These are phyloP conservation scores for Xylariaceae sp. DNA, from an alignment of 2,329 filamentous ascomycete genomes.

Conservation along the genomic window DNA sequence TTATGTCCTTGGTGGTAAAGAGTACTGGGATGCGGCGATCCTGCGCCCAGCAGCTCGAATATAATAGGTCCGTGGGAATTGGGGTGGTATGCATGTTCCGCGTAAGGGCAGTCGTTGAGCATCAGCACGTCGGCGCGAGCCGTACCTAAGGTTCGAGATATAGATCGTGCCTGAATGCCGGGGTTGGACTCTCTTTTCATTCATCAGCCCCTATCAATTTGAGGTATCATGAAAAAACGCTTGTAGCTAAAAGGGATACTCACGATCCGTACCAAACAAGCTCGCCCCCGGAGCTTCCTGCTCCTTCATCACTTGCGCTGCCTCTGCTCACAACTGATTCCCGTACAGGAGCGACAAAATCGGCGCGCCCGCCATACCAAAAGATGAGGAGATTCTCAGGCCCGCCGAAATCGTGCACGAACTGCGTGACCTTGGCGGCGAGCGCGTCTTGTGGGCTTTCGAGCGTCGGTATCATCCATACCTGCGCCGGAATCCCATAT, in stretches of 20 bases:
- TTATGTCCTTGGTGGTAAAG: neutral
- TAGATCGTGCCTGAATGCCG: slow-evolving; percentile 7
- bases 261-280: slow-evolving; percentile 16
- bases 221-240: neutral
- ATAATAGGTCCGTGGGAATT: slow-evolving; percentile 7
- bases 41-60: slow-evolving; percentile 15
- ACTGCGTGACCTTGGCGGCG: slow-evolving; percentile 10
- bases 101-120: slow-evolving; percentile 15
- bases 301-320: neutral
- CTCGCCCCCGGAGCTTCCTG: neutral
- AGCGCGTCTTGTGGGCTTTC: slow-evolving; percentile 13
- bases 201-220: no score
- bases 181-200: no score
- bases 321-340: no score
- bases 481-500: slow-evolving; percentile 11
- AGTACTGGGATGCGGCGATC: slow-evolving; percentile 2
- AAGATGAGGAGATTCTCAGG: slow-evolving; percentile 14
- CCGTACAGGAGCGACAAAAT: neutral
- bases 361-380: slow-evolving; percentile 17
- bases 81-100: slow-evolving; percentile 8
- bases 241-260: slow-evolving; percentile 1
- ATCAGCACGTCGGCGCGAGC: slow-evolving; percentile 13
- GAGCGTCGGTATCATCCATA: slow-evolving; percentile 13
- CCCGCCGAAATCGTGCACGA: slow-evolving; percentile 9
- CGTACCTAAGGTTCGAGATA: slow-evolving; percentile 5